Percentiles rank a stretch among this genome's conserved stretches.
Conservation (phyloP, 129 eudicot genomes). For the Pseudognaphalium luteoalbum region DNA sequence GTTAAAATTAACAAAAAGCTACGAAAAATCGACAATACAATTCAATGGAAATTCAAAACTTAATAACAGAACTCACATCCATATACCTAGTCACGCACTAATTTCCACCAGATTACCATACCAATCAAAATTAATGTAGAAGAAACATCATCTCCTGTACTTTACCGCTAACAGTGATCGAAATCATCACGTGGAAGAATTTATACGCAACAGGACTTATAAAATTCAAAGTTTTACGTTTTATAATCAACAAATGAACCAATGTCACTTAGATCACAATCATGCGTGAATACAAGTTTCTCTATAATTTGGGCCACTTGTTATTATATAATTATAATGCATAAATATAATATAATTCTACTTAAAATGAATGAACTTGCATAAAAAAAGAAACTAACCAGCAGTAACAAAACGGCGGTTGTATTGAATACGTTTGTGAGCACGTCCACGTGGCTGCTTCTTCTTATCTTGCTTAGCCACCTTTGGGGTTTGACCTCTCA, state of each 20-base stretch:
- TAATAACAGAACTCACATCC: not conserved
- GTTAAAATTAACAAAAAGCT: too few relatives aligned
- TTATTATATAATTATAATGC: too few relatives aligned
- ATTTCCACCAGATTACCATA: not conserved
- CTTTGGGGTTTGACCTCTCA: constrained; percentile 88
- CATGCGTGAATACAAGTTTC: not conserved
- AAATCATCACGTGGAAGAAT: not conserved
- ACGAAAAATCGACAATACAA: not conserved
- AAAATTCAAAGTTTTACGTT: not conserved
- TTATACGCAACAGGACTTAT: not conserved
- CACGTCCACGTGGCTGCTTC: constrained; percentile 94
- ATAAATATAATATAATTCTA: too few relatives aligned
- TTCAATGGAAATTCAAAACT: too few relatives aligned
- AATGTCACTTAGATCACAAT: not conserved
- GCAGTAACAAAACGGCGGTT: constrained; percentile 94
- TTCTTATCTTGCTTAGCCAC: constrained; percentile 92
- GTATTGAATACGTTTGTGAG: constrained; percentile 91
- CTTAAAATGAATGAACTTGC: not conserved
- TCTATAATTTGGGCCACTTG: too few relatives aligned
- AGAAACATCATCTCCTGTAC: not conserved
- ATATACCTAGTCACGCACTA: not conserved
- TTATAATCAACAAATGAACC: not conserved
- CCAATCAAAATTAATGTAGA: not conserved
- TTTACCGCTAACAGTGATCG: too few relatives aligned
- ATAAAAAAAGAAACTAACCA: constrained; percentile 39